phyloP scores from a whole-genome alignment of 345 rosid species.

The Populus pruinosa region DNA sequence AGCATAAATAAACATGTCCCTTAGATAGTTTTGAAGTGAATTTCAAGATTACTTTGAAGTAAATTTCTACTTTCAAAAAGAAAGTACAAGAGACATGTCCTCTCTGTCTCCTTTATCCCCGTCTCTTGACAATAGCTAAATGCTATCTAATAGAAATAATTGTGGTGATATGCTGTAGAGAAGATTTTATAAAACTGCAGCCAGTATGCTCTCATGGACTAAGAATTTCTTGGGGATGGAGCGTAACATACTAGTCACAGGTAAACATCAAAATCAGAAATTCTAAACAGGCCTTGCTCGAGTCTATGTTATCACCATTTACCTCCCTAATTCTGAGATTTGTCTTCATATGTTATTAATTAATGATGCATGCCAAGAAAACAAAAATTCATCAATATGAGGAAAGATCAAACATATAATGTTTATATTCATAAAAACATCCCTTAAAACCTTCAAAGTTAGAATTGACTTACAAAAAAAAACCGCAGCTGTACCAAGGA shows the following conservation, averaged over 20 bases:
- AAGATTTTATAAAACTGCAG: background rate
- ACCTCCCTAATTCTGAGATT: background rate
- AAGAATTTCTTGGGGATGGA: background rate
- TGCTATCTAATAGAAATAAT: too few relatives aligned
- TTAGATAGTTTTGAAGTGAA: too few relatives aligned
- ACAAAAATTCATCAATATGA: background rate
- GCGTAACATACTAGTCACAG: background rate
- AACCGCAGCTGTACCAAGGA: conserved; percentile 12
- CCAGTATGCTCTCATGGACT: background rate
- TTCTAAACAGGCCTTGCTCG: background rate
- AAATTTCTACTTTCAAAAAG: too few relatives aligned
- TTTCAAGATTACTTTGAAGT: too few relatives aligned
- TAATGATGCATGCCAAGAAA: conserved; percentile 3
- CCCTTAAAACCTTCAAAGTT: background rate
- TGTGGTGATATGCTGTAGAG: background rate
- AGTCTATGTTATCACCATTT: background rate
- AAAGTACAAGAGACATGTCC: too few relatives aligned
- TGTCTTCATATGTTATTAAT: background rate
- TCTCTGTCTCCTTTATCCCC: too few relatives aligned
- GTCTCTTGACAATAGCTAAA: too few relatives aligned
- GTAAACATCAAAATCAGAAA: background rate
- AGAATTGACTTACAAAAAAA: conserved; percentile 15
- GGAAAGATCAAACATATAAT: conserved; percentile 5
- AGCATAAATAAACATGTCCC: too few relatives aligned
- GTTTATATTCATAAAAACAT: background rate